phyloP scores from a whole-genome alignment of 1,284 basidiomycete genomes.

The Malassezia brasiliensis region DNA sequence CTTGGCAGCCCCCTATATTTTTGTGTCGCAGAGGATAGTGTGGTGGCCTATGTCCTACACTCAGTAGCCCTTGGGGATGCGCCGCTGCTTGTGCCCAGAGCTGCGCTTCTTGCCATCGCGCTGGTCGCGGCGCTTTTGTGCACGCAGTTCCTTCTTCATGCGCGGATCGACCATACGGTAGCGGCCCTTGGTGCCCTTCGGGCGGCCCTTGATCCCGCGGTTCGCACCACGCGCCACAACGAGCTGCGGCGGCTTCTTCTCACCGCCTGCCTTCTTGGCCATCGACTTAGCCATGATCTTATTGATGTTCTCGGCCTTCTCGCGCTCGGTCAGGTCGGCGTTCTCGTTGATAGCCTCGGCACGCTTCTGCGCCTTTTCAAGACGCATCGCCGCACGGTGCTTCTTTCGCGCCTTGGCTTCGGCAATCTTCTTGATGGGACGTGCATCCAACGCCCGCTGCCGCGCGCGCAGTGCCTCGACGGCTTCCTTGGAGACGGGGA shows the following conservation, averaged over 20 bases:
- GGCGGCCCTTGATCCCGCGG: constrained; percentile 80
- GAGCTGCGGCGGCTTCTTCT: constrained; percentile 70
- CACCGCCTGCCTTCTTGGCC: constrained; percentile 52
- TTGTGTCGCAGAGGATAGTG: too few relatives aligned
- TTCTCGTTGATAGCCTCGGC: constrained; percentile 88
- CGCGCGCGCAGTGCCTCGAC: constrained; percentile 73
- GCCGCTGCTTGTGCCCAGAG: constrained; percentile 4
- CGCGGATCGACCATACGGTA: constrained; percentile 49
- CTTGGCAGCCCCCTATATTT: background rate
- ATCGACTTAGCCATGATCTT: constrained; percentile 68
- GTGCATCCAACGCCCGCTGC: constrained; percentile 85
- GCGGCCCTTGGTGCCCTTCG: constrained; percentile 80
- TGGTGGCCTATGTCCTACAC: too few relatives aligned
- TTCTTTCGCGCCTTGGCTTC: constrained; percentile 98
- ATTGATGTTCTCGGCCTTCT: constrained; percentile 86
- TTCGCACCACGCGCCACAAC: constrained; percentile 87
- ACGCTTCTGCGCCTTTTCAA: constrained; percentile 91
- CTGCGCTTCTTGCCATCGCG: constrained; percentile 43
- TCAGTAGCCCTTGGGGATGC: constrained; percentile 17
- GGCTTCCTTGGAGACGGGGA: constrained; percentile 95
- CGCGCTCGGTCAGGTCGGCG: constrained; percentile 63
- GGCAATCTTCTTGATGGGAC: constrained; percentile 97
- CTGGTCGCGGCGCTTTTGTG: constrained; percentile 39
- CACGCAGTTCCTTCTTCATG: constrained; percentile 47
- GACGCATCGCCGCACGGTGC: constrained; percentile 68